phyloP scores from a whole-genome alignment of 768 basidiomycete genomes.

The Pleurotus giganteus region DNA sequence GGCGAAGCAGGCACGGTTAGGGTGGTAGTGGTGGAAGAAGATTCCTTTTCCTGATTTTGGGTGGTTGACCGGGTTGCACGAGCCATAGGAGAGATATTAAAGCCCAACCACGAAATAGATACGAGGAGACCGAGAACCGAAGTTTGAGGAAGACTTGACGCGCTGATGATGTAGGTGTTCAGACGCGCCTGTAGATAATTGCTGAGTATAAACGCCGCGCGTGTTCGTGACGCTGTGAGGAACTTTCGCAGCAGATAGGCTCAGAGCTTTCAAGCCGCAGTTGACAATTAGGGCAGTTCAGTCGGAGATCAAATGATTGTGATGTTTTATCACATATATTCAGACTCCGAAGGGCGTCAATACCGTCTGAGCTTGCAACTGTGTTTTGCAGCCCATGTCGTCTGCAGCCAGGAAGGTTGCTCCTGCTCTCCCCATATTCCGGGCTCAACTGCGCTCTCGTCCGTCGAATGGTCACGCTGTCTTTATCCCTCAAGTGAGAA shows the following conservation, averaged over 20 bases:
- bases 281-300: not conserved
- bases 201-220: conserved; percentile 9
- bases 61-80: conserved; percentile 67
- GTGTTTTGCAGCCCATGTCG: not conserved
- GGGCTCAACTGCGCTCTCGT: conserved; percentile 48
- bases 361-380: not conserved
- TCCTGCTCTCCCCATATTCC: conserved; percentile 30
- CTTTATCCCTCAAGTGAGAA: conserved; percentile 78
- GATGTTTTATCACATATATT: not conserved
- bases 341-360: not conserved
- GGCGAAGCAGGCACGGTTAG: conserved; percentile 17
- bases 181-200: conserved; percentile 1
- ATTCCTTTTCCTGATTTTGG: conserved; percentile 36
- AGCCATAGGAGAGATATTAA: conserved; percentile 48
- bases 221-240: not conserved
- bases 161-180: not conserved
- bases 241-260: not conserved
- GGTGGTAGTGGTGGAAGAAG: conserved; percentile 20
- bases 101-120: conserved; percentile 16
- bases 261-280: not conserved
- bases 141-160: not conserved
- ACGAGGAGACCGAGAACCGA: not conserved
- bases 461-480: conserved; percentile 74
- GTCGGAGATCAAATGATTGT: not conserved
- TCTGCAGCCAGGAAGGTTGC: conserved; percentile 7